A percentile compares a stretch with the other conserved stretches of the same genome.
These are phyloP conservation scores for Teratosphaeria viscida DNA, from an alignment of 2,329 filamentous ascomycete species.

Conservation along the genomic window DNA sequence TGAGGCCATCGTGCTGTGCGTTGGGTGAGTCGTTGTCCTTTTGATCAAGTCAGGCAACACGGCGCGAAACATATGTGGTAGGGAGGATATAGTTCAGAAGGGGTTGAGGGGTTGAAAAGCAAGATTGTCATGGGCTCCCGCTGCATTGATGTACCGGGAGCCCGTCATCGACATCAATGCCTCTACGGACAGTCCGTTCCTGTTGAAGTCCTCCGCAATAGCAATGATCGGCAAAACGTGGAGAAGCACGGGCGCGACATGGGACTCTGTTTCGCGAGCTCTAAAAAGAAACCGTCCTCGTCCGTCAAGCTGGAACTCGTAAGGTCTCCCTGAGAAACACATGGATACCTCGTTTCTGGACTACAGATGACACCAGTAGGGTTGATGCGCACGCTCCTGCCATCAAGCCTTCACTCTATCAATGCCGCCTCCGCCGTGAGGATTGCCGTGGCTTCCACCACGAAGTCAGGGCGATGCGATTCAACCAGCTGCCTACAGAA, in stretches of 20 bases:
- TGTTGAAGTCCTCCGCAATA: neutral
- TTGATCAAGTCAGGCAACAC: neutral
- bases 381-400: slow-evolving; percentile 38
- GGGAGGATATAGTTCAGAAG: neutral
- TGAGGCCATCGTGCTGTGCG: slow-evolving; percentile 12
- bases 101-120: neutral
- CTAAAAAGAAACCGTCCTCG: neutral
- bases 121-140: neutral
- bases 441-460: slow-evolving; percentile 1
- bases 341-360: neutral
- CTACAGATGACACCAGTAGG: slow-evolving; percentile 26
- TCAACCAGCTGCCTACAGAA: slow-evolving; percentile 13
- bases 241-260: neutral
- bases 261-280: neutral
- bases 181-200: neutral
- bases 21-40: neutral
- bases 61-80: neutral
- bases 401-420: slow-evolving; percentile 27
- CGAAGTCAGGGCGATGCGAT: slow-evolving; percentile 7
- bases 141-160: neutral
- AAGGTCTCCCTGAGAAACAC: neutral
- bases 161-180: neutral
- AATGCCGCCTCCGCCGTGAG: slow-evolving; percentile 6
- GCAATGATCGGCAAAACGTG: neutral
- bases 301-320: neutral